Evolutionary conservation across 1,284 basidiomycete genomes (phyloP).

Genomic region (Thelephora terrestris): DNA sequence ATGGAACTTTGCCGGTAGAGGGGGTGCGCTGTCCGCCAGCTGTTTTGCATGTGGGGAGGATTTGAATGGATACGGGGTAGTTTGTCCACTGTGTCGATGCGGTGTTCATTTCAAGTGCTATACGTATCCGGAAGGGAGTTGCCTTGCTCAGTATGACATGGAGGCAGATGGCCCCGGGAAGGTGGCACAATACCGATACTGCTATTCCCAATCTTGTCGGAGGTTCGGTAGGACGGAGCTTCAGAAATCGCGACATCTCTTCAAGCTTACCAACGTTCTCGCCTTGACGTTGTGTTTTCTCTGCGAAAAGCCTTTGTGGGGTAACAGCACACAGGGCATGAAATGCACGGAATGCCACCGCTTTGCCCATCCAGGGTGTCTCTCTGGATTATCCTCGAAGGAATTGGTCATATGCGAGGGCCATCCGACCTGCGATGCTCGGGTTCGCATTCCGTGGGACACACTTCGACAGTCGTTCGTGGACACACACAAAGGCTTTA

Average conservation of each 20-base stretch:
- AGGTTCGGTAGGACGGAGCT: conserved; percentile 19
- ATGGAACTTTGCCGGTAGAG: conserved; percentile 41
- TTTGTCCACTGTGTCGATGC: conserved; percentile 57
- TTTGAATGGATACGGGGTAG: conserved; percentile 50
- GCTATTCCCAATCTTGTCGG: conserved; percentile 30
- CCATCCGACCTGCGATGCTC: conserved; percentile 28
- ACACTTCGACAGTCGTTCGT: conserved; percentile 44
- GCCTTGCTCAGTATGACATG: conserved; percentile 41
- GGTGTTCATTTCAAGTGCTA: conserved; percentile 66
- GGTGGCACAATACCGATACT: conserved; percentile 54
- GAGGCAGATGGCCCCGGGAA: conserved; percentile 36
- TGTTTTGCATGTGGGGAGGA: conserved; percentile 44
- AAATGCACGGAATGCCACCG: conserved; percentile 53
- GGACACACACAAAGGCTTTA: conserved; percentile 37
- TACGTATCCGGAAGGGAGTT: conserved; percentile 53
- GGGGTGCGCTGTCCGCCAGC: conserved; percentile 28
- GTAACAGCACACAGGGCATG: conserved; percentile 48
- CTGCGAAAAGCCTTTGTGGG: conserved; percentile 68
- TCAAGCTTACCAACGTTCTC: conserved; percentile 57
- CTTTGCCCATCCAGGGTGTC: conserved; percentile 52
- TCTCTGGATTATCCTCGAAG: conserved; percentile 18
- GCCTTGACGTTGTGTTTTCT: conserved; percentile 57
- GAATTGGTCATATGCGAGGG: conserved; percentile 30
- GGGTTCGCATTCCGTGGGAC: conserved; percentile 42
- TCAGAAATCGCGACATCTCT: conserved; percentile 33